Base-by-base conservation (phyloP, 495 filamentous ascomycete species). In the Aspergillus ellipticus region DNA sequence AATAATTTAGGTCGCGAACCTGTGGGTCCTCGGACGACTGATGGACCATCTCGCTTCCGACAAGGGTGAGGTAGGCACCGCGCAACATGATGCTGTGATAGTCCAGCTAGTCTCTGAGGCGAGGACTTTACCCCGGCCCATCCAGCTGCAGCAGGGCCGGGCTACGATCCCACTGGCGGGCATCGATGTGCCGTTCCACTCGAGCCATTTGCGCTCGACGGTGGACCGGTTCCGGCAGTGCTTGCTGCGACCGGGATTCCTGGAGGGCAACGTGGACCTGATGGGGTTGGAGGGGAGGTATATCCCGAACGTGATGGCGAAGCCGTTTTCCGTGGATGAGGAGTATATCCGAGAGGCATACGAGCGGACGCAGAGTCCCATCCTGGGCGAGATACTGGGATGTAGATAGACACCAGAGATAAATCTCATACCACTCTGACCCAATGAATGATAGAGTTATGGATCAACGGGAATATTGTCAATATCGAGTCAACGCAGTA, bases 321-420 rank as follows among this genome's bases (percentile, higher is more conserved):
- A 51, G 21, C 66, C 70, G 8, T 74, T 74, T 68, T 85, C 89
- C 61, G 71, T 95, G 35, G 89, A 88, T 22, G 89, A 89, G 74
- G 88, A 90, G 67, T 96, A 95, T 72, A 93, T 96, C 71, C 88
- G 92, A 77, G 89, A 96, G 63, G 91, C 93, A 19, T 93, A 90
- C 69, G 78, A 80, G 33, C 69, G 95, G 58, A 96, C 91, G n/a
- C 31, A 43, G 10, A 65, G 62, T 35, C 59, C 62, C 6, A 28
- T 65, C 9, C 20, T 65, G 42, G 54, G 16, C 10, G 56, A 60
- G 43, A 58, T 65, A 2, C 15, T 65, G 43, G 46, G 22, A 22
- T 28, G 28, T 48, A 48, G 16, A 48, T 47, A 16, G 16, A 11
- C n/a, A n/a, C n/a, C n/a, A 20, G 39, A 42, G 19, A 17, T 17